Conservation (phyloP, 2,329 filamentous ascomycete genomes). For the Colletotrichum cordylinicola region DNA sequence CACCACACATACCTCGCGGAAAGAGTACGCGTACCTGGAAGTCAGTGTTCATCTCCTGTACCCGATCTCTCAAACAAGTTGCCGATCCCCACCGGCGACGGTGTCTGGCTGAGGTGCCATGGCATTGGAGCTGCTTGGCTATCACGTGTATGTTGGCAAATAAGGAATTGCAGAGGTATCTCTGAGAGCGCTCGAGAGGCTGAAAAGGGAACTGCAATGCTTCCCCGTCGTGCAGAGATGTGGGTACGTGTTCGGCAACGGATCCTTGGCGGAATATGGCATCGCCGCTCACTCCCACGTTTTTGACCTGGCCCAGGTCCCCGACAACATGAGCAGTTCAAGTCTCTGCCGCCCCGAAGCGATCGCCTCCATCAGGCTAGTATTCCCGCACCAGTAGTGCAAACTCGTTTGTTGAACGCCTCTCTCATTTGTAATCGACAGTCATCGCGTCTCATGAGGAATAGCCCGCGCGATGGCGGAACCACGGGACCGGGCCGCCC, state of each 20-base stretch:
- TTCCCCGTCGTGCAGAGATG: background rate
- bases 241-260: background rate
- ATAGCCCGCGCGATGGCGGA: background rate
- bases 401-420: background rate
- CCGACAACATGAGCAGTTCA: background rate
- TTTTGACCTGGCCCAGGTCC: background rate
- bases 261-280: background rate
- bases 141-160: background rate
- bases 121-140: background rate
- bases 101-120: background rate
- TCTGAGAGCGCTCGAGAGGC: background rate
- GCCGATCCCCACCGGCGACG: background rate
- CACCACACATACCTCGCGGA: background rate
- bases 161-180: background rate
- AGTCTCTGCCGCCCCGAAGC: background rate
- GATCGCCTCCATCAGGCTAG: background rate
- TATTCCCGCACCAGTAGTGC: background rate
- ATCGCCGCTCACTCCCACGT: background rate
- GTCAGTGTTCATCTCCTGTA: too few species aligned
- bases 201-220: background rate
- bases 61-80: background rate
- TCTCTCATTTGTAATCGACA: background rate
- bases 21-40: background rate
- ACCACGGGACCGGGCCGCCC: constrained; percentile 13
- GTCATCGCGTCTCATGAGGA: background rate